These are phyloP conservation scores for Alternaria panax DNA, from an alignment of 2,329 filamentous ascomycete species.

Conservation along the genomic window DNA sequence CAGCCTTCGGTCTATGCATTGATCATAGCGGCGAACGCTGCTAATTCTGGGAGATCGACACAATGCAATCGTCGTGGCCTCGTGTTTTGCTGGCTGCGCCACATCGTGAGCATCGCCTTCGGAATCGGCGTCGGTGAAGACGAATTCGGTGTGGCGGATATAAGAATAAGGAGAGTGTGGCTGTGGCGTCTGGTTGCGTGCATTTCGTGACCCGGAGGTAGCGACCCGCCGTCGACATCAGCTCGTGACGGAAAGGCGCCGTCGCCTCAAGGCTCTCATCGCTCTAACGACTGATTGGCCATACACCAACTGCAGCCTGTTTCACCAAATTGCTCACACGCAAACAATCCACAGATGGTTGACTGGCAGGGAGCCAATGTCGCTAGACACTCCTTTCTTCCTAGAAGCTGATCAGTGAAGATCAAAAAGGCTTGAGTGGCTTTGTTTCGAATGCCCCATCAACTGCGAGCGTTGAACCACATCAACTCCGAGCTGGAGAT, in stretches of 20 bases:
- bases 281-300: conserved; percentile 15
- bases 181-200: conserved; percentile 14
- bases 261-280: conserved; percentile 4
- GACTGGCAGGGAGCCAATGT: conserved; percentile 9
- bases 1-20: conserved; percentile 1
- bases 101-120: conserved; percentile 23
- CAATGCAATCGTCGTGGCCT: conserved; percentile 18
- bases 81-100: conserved; percentile 23
- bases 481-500: conserved; percentile 5
- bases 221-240: conserved; percentile 15
- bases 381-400: conserved; percentile 4
- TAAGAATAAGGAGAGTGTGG: conserved; percentile 16
- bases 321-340: conserved; percentile 17
- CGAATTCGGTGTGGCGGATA: conserved; percentile 14
- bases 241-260: conserved; percentile 17
- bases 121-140: conserved; percentile 8
- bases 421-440: conserved; percentile 8
- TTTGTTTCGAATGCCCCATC: conserved; percentile 19
- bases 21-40: background rate
- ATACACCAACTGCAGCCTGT: conserved; percentile 13
- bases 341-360: conserved; percentile 11
- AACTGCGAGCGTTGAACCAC: conserved; percentile 7
- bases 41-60: conserved; percentile 10
- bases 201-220: conserved; percentile 8
- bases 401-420: conserved; percentile 17